Percentiles rank a stretch among this genome's conserved stretches.
phyloP scores from a whole-genome alignment of 2,329 filamentous ascomycete genomes.

The Pseudocercospora macadamiae region DNA sequence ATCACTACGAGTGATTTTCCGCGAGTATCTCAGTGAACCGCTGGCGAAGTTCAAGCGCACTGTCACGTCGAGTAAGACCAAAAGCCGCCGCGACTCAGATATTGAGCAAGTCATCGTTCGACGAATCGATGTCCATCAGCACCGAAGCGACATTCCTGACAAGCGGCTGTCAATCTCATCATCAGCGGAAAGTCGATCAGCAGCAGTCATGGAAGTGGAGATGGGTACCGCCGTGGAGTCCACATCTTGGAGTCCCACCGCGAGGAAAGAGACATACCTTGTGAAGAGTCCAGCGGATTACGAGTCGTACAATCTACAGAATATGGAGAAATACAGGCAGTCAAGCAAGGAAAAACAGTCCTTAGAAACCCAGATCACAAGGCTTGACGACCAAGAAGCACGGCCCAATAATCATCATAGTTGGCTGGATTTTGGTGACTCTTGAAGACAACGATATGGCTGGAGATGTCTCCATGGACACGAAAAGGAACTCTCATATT shows the following conservation, averaged over 20 bases:
- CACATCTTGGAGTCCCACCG: neutral
- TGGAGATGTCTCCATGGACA: too few relatives aligned
- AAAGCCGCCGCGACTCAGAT: constrained; percentile 17
- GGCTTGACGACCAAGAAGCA: neutral
- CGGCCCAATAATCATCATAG: neutral
- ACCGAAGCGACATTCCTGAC: neutral
- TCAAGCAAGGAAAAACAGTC: constrained; percentile 7
- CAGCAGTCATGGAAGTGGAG: neutral
- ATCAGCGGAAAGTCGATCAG: neutral
- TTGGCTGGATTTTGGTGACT: constrained; percentile 7
- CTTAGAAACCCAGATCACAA: neutral
- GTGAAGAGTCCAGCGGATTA: constrained; percentile 27
- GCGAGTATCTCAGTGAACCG: constrained; percentile 40
- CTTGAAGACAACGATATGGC: neutral
- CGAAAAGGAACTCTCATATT: too few relatives aligned
- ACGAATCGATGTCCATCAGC: constrained; percentile 4
- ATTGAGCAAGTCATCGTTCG: constrained; percentile 16
- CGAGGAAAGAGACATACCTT: neutral
- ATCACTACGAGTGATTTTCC: constrained; percentile 49
- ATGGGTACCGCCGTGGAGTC: neutral
- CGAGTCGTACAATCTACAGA: constrained; percentile 27
- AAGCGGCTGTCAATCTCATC: neutral
- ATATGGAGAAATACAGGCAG: constrained; percentile 25
- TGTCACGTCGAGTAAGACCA: neutral
- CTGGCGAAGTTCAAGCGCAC: constrained; percentile 20